phyloP scores from a whole-genome alignment of 1,284 basidiomycete species.

The Farysia itapuensis region DNA sequence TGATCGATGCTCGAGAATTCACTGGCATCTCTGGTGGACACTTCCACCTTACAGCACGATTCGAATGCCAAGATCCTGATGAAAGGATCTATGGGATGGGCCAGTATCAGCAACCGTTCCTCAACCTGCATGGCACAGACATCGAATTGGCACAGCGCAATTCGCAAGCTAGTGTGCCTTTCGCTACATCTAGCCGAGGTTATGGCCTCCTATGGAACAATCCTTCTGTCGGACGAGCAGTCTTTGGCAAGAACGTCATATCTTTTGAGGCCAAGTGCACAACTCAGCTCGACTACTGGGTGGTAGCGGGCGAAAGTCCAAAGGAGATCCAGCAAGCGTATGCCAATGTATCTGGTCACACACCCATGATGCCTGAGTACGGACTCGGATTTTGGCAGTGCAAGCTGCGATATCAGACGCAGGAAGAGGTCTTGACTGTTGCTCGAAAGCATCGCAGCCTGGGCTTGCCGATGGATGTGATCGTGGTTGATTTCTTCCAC shows the following conservation, averaged over 20 bases:
- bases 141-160: conserved; percentile 22
- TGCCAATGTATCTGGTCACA: conserved; percentile 4
- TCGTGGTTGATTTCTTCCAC: conserved; percentile 27
- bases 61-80: conserved; percentile 12
- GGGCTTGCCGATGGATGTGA: conserved; percentile 12
- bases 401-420: conserved; percentile 21
- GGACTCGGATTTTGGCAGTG: conserved; percentile 19
- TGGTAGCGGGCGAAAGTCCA: conserved; percentile 14
- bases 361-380: conserved; percentile 24
- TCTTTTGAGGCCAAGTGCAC: conserved; percentile 16
- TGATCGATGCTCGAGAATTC: conserved; percentile 20
- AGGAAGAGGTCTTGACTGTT: conserved; percentile 12
- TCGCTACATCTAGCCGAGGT: conserved; percentile 15
- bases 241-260: conserved; percentile 19
- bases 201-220: conserved; percentile 30
- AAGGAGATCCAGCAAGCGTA: conserved; percentile 11
- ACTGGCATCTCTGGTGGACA: conserved; percentile 8
- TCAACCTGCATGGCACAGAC: conserved; percentile 15
- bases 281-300: conserved; percentile 19
- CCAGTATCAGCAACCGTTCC: conserved; percentile 15
- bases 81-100: conserved; percentile 30
- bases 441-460: conserved; percentile 15
- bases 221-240: conserved; percentile 13
- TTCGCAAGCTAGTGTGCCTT: conserved; percentile 19
- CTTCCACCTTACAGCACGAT: conserved; percentile 12